Conservation (phyloP, 352 stramenopile genomes). For the Pythium vanterpoolii region DNA sequence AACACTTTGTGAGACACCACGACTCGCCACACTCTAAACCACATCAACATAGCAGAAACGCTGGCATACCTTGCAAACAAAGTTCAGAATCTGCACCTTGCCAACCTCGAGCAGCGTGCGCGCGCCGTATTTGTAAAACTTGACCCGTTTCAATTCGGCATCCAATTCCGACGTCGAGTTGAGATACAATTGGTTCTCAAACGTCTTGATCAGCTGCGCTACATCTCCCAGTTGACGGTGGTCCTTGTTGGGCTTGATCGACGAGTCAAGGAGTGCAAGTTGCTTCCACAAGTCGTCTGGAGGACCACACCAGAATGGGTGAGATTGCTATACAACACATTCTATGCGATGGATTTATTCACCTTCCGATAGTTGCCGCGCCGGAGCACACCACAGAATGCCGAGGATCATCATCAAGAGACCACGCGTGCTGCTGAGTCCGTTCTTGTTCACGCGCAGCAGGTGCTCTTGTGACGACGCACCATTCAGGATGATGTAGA, state of each 20-base stretch:
- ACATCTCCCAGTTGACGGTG: constrained; percentile 75
- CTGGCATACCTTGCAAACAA: constrained; percentile 76
- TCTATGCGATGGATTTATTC: neutral
- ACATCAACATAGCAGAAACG: constrained; percentile 5
- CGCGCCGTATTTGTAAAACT: constrained; percentile 66
- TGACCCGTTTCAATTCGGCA: constrained; percentile 72
- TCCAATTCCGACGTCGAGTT: constrained; percentile 67
- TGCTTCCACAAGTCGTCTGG: constrained; percentile 82
- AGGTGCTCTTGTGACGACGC: constrained; percentile 70
- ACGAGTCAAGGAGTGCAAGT: constrained; percentile 53
- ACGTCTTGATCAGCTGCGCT: constrained; percentile 64
- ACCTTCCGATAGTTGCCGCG: constrained; percentile 71
- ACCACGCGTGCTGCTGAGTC: constrained; percentile 50
- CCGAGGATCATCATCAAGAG: constrained; percentile 83
- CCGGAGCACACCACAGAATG: constrained; percentile 74
- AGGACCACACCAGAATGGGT: neutral
- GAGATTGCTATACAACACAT: neutral
- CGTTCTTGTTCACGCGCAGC: constrained; percentile 70
- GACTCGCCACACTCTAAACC: neutral
- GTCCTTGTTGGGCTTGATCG: constrained; percentile 54
- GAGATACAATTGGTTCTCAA: constrained; percentile 82
- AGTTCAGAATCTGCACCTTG: constrained; percentile 85
- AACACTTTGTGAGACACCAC: neutral
- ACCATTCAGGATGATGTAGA: constrained; percentile 81
- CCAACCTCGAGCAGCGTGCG: constrained; percentile 73